Evolutionary conservation across 192 early-diverging fungal genomes (phyloP), one percentile per base, ranked within the genome.

Genomic region (Coemansia sp.): DNA sequence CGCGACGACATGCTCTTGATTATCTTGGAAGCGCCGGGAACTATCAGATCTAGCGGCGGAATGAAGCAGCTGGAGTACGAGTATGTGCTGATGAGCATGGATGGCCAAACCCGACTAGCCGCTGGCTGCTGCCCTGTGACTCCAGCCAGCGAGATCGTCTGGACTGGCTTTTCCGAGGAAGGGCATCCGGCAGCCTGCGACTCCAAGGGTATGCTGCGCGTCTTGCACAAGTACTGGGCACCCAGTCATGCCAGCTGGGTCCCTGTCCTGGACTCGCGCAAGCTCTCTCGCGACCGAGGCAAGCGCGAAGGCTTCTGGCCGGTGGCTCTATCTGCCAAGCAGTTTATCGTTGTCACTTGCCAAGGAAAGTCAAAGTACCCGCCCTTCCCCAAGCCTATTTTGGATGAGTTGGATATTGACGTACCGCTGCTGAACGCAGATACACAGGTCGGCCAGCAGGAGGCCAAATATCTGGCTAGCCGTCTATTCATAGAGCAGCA

Each of bases 141-240:
- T 1, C 85, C 85, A 6, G 68, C 80, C 3, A 75, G 85, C 35
- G 83, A 83, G 40, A 64, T 98, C 16, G 73, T 71, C 15, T 99
- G 97, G 97, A 69, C 87, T 5, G 95, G 94, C 4, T 95, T 97
- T 69, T 92, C 93, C 18, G 91, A 94, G 53, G 80, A 84, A 15
- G 88, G 87, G 29, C 80, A 92, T 29, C 92, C 93, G 1, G 87
- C 86, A 0, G 79, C 86, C 0, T 96, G 88, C 73, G 95, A 98
- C 74, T 93, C 93, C 15, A 76, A 74, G 27, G 94, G 94, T 44
- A 84, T 94, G 20, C 50, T 96, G 35, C 84, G 88, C 32, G 75
- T 91, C 15, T 84, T 95, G 35, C 86, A 92, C 55, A 82, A 84
- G 38, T 88, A 92, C 70, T 83, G 88, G 50, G 49, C 55, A 15